Conservation (phyloP, 23 red algal genomes). For the Gracilaria vermiculophylla region DNA sequence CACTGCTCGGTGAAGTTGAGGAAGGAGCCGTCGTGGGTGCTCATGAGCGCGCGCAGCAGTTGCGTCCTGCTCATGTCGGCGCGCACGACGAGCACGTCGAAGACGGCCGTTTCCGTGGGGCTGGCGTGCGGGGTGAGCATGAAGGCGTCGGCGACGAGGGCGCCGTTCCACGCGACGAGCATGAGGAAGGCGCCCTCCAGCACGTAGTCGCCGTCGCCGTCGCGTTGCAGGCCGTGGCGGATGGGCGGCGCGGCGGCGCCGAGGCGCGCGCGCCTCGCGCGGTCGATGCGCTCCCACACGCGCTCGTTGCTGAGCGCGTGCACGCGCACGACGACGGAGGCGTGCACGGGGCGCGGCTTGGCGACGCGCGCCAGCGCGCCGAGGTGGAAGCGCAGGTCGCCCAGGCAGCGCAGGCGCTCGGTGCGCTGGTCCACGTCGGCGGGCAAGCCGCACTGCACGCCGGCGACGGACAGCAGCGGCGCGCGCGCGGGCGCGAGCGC, state of each 20-base stretch:
- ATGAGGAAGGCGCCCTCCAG: constrained; percentile 43
- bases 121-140: constrained; percentile 13
- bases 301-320: constrained; percentile 3
- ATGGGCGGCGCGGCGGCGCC: not conserved
- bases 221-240: not conserved
- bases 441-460: constrained; percentile 50
- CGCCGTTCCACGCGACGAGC: constrained; percentile 42
- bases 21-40: constrained; percentile 41
- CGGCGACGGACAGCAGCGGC: not conserved
- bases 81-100: constrained; percentile 18
- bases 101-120: constrained; percentile 11
- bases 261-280: not conserved
- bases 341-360: not conserved
- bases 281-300: not conserved
- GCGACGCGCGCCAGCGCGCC: constrained; percentile 28
- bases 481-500: not conserved
- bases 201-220: not conserved
- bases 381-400: constrained; percentile 11
- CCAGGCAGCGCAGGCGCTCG: constrained; percentile 41
- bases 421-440: constrained; percentile 52
- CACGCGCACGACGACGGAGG: constrained; percentile 3
- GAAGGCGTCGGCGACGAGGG: constrained; percentile 10
- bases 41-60: not conserved
- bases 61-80: constrained; percentile 24
- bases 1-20: not conserved